Evolutionary conservation across 202 grass and related monocot species (phyloP), one percentile per base, ranked within the genome.

Genomic region (Zizania palustris): DNA sequence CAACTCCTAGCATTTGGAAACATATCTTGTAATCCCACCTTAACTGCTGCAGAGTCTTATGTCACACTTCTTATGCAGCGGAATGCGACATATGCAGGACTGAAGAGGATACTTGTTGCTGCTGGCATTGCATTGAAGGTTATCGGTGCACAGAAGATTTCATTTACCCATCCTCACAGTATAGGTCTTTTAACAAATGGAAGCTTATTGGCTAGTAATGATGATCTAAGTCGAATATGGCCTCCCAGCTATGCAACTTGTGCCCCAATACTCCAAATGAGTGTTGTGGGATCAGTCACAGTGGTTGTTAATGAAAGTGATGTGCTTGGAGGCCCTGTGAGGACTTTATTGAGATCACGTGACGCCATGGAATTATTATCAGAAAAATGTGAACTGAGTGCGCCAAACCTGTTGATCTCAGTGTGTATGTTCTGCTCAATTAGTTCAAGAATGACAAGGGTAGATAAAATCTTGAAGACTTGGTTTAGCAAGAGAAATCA

Each of bases 131-230:
- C 58, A 60, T 67, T 99, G 49, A 89, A 85, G 57, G 80, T 99
- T 70, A 82, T 78, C 62, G 92, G 92, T 81, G 96, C 92, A 6
- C 78, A 82, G 75, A 85, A 85, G 78, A 58, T 93, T 79, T 85
- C 69, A 5, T 58, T 99, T 39, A 63, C 70, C 37, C 91, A 96
- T 66, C 89, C 96, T 81, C 87, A 86, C 84, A 89, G 87, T 77
- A 99, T 99, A 79, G 96, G 92, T 45, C 87, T 99, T 69, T 84
- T 80, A 48, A 51, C 81, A 81, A 92, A 99, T 69, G 96, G 96
- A 80, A 99, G 82, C 75, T 86, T 96, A 40, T 37, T 89, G 36
- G 12, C 81, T 65, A 75, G 62, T 43, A 71, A 61, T 12, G 73
- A 81, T 44, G 55, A 78, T 70, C 71, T 78, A 72, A 82, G 68